Evolutionary conservation across 805 yeast genomes (phyloP), one percentile per base, ranked within the genome.

Genomic region (Kodamaea sagamina): DNA sequence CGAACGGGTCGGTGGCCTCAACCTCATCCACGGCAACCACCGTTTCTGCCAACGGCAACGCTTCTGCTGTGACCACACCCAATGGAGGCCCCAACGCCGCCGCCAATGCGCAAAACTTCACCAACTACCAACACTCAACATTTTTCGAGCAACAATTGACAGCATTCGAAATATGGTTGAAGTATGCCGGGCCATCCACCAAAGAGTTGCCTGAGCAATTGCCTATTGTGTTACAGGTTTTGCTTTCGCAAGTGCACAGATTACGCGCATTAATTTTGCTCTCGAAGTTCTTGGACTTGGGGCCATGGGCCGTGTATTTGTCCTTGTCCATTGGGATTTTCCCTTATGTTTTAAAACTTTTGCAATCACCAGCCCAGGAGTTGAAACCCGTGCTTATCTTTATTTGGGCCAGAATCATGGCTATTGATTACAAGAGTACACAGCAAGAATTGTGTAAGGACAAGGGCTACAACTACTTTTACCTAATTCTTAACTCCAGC

Each of bases 341-440:
- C 63, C 98, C 98, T 0, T 93, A 93, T 58, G 96, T 93, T 24
- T 70, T 92, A 42, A 89, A 90, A 54, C 73, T 93, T 16, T 67
- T 93, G 25, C 98, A 92, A 59, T 84, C 95, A 47, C 98, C 98
- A 0, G 97, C 98, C 0, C 95, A 88, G 19, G 98, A 93, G 57
- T 71, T 93, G 46, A 89, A 89, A 55, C 98, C 98, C 0, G 96
- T 92, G 3, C 67, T 93, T 44, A 93, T 93, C 1, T 93, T 92
- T 56, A 93, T 93, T 42, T 93, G 99, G 99, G 96, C 98, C 0
- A 75, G 98, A 51, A 89, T 93, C 16, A 89, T 93, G 93, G 90
- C 97, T 2, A 95, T 93, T 17, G 98, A 92, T 63, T 84, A 86
- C 60, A 78, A 80, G 50, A 84, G 86, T 55, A 88, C 96, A 3